phyloP scores from a whole-genome alignment of 2,329 filamentous ascomycete genomes.

The Sarocladiaceae sp. region DNA sequence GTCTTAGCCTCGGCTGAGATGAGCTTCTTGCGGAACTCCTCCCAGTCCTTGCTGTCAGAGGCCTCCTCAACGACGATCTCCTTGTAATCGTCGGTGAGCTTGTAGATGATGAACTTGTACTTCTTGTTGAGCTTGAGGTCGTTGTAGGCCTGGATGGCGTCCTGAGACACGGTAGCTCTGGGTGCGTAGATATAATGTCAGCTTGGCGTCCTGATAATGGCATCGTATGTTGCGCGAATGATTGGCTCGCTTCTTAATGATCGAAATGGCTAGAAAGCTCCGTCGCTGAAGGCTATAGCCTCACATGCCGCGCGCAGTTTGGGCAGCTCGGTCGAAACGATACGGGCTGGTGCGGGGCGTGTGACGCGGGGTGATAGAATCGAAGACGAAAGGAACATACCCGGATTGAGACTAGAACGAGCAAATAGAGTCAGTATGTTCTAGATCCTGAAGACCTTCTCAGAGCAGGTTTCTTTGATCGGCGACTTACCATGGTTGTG shows the following conservation, averaged over 20 bases:
- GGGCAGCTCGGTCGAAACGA: neutral
- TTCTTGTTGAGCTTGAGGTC: constrained; percentile 77
- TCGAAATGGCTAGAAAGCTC: no score
- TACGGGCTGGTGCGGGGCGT: constrained; percentile 11
- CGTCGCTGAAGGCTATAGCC: no score
- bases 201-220: neutral
- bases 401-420: constrained; percentile 58
- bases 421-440: constrained; percentile 8
- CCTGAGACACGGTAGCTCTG: constrained; percentile 66
- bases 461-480: neutral
- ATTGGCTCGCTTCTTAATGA: no score
- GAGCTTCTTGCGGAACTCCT: constrained; percentile 69
- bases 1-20: constrained; percentile 66
- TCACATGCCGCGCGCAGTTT: no score
- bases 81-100: constrained; percentile 77
- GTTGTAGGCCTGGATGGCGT: constrained; percentile 69
- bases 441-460: constrained; percentile 11
- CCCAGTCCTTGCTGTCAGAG: constrained; percentile 61
- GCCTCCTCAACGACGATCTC: constrained; percentile 75
- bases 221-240: neutral
- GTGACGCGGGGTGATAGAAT: constrained; percentile 14
- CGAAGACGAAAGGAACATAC: constrained; percentile 38
- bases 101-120: constrained; percentile 84
- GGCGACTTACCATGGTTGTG: constrained; percentile 34
- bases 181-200: constrained; percentile 3